phyloP scores from a whole-genome alignment of 2,329 filamentous ascomycete genomes.

The Colletotrichum magnum region DNA sequence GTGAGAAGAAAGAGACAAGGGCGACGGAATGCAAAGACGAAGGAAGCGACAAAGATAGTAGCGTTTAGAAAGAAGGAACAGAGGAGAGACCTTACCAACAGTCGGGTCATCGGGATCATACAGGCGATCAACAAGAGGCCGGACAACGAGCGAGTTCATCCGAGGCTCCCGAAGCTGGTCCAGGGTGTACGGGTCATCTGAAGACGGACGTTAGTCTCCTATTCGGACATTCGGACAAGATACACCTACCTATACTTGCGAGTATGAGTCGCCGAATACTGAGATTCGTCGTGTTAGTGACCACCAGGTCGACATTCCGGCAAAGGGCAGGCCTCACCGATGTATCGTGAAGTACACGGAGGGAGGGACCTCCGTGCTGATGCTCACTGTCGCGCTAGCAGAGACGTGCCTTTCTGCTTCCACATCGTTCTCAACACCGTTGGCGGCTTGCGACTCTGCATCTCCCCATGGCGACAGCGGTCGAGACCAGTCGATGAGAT shows the following conservation, averaged over 20 bases:
- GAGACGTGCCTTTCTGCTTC: constrained; percentile 30
- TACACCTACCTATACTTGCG: constrained; percentile 26
- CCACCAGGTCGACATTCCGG: background rate
- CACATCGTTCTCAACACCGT: constrained; percentile 19
- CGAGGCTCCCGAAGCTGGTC: constrained; percentile 77
- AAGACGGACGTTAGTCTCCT: background rate
- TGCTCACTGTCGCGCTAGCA: constrained; percentile 25
- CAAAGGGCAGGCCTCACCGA: constrained; percentile 14
- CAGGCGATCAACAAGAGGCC: constrained; percentile 76
- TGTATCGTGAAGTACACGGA: constrained; percentile 37
- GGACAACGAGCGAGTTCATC: constrained; percentile 76
- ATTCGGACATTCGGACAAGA: background rate
- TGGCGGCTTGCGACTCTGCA: background rate
- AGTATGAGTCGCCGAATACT: constrained; percentile 33
- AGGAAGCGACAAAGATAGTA: background rate
- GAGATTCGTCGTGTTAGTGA: background rate
- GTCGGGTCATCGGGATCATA: constrained; percentile 77
- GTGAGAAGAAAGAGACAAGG: background rate
- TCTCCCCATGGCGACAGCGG: constrained; percentile 35
- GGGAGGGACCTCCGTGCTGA: constrained; percentile 25
- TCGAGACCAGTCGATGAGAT: constrained; percentile 38
- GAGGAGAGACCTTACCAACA: constrained; percentile 63
- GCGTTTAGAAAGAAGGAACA: no score
- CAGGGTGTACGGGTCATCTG: constrained; percentile 61
- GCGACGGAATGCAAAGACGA: no score